Evolutionary conservation across 2,329 filamentous ascomycete species (phyloP), one percentile per base, ranked within the genome.

Genomic region (Trichoderma pleuroti): DNA sequence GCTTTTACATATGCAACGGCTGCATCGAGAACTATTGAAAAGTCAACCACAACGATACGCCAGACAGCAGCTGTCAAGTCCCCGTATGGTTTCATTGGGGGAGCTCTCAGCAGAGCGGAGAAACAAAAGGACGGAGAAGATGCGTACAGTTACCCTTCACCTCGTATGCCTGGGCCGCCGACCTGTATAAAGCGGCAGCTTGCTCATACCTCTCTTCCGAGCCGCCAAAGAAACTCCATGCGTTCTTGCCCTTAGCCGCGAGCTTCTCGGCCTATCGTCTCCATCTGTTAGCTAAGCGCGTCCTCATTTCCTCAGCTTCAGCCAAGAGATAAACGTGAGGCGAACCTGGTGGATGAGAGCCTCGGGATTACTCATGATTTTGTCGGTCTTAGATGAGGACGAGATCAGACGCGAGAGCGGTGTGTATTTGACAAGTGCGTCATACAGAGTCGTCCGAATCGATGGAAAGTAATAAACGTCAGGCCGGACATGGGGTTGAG

Each of bases 131-230:
- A 21, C 5, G 16, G 21, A 36, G 14, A 30, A 62, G 28, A 32
- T 26, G 78, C 85, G 76, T 84, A 95, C 93, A 92, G 84, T 91
- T 88, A 80, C 93, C 93, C 82, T 96, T 91, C 85, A 97, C 90
- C 78, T 93, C 89, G 81, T 97, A 98, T 71, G 93, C 93, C 84
- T 98, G 97, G 73, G 91, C 96, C 52, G 95, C 95, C 81, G 97
- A 90, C 72, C 88, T 90, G 79, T 42, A 94, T 98, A 74, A 96
- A 85, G 75, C 98, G 94, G 92, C 93, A 16, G 95, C 95, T 82
- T 91, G 90, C 83, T 97, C 92, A 78, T 93, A 94, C 82, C 98
- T 98, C 74, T 97, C 94, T 77, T 92, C 88, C 71, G 90, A 88
- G 59, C 93, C 93, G 56, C 94, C 93, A 76, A 99, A 98, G 82